Base-by-base conservation (phyloP, 495 filamentous ascomycete genomes). In the Aspergillus haitiensis region DNA sequence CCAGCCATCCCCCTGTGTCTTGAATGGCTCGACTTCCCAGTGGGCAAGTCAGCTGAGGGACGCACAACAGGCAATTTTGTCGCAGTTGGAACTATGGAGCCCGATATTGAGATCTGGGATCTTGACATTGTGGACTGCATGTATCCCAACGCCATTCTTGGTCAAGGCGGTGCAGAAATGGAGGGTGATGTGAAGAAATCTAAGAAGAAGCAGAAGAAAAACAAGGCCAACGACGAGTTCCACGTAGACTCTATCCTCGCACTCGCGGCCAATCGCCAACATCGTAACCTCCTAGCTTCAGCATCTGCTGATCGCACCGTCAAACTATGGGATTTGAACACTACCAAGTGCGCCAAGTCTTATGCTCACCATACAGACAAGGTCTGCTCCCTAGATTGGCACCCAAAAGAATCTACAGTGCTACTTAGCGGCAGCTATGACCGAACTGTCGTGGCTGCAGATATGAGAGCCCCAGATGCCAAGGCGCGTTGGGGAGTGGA, bases 21-120 rank as follows among this genome's bases (percentile, higher is more conserved):
- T 37, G 94, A 99, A 76, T 99, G 94, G 94, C 76, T 99, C 16
- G 88, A 96, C 71, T 75, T 95, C 35, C 86, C 92, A 44, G 91
- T 96, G 35, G 87, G 89, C 49, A 90, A 91, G 67, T 68, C 77
- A 21, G 70, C 71, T 16, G 81, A 83, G 60, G 75, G 77, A 13
- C 84, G 83, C 55, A 77, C 71, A 21, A 70, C 67, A 44, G 93
- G 85, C 6, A 99, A 96, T 75, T 96, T 93, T 61, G 91, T 95
- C 31, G 94, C 95, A 8, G 84, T 98, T 47, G 94, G 94, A 53
- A 98, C 95, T 1, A 95, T 98, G 82, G 94, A 98, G 66, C 92
- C 94, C 2, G 94, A 99, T 68, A 98, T 99, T 64, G 94, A 99
- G 78, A 85, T 99, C 45, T 99, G 94, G 94, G 91, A 99, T 72